A percentile compares a stretch with the other conserved stretches of the same genome.
Conservation (phyloP, 2,329 filamentous ascomycete species). For the Zopfia rhizophila region DNA sequence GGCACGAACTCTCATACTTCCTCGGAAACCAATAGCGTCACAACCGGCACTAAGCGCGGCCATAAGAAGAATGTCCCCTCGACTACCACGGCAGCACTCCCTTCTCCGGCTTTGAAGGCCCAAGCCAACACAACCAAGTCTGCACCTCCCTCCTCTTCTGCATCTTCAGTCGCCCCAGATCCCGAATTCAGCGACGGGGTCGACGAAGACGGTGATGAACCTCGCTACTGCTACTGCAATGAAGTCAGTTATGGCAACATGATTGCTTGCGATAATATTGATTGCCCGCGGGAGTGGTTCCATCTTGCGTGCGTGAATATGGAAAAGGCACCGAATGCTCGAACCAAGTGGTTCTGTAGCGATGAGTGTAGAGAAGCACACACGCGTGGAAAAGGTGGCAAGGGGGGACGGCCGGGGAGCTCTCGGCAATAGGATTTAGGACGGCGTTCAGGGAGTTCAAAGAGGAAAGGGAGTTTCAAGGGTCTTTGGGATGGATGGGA, state of each 20-base stretch:
- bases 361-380: slow-evolving; percentile 50
- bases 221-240: slow-evolving; percentile 73
- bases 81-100: slow-evolving; percentile 29
- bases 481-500: slow-evolving; percentile 49
- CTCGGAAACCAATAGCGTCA: slow-evolving; percentile 53
- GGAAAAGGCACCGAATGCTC: slow-evolving; percentile 65
- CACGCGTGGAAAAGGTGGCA: slow-evolving; percentile 28
- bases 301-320: slow-evolving; percentile 72
- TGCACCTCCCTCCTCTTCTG: slow-evolving; percentile 43
- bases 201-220: slow-evolving; percentile 60
- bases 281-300: slow-evolving; percentile 74
- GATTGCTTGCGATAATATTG: slow-evolving; percentile 74
- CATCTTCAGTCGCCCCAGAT: slow-evolving; percentile 45
- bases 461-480: slow-evolving; percentile 43
- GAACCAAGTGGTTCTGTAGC: slow-evolving; percentile 53
- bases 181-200: slow-evolving; percentile 44
- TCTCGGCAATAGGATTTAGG: slow-evolving; percentile 53
- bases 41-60: slow-evolving; percentile 46
- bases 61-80: slow-evolving; percentile 46
- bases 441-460: slow-evolving; percentile 52
- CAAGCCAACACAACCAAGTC: slow-evolving; percentile 33
- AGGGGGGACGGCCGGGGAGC: slow-evolving; percentile 49
- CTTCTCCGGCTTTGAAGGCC: slow-evolving; percentile 42
- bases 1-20: slow-evolving; percentile 46
- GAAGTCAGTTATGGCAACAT: slow-evolving; percentile 73